Base-by-base conservation (phyloP, 495 filamentous ascomycete species). In the Talaromyces proteolyticus region DNA sequence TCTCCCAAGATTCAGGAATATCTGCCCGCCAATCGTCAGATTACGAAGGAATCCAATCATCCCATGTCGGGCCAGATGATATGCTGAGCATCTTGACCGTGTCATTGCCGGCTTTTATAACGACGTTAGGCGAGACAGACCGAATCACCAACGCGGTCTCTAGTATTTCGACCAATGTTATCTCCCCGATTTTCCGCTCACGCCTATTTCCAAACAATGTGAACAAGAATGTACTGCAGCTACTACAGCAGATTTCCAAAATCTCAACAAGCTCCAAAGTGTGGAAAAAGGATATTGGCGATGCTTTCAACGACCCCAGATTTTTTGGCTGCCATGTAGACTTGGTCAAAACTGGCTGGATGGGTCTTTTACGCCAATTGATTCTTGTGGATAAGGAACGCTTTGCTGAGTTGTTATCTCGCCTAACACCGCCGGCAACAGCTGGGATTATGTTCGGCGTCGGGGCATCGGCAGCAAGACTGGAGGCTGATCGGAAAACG, bases 371-470 rank as follows among this genome's bases (percentile, higher is more conserved):
- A 18, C 83, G 80, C 39, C 88, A 95, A 60, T 94, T 88, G 85
- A 74, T 82, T 14, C 65, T 92, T 14, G 78, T 75, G 16, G 93
- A 99, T 57, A 95, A 93, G 62, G 93, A 96, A 50, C 81, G 88
- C 17, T 79, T 99, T 64, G 69, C 82, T 1, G 94, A 97, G 49
- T 68, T 96, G 3, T 63, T 97, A 12, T 73, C 77, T 36, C 82
- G 90, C 21, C 74, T 97, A 29, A 82, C 87, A 5, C 78, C 91
- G 3, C 93, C 93, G 7, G 89, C 89, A 14, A 87, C 93, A n/a
- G 94, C 93, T 0, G 94, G 93, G 14, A 95, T 97, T 49, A 89
- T 99, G 63, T 99, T 99, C 54, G 93, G 93, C 19, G 93, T 99
- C 4, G 93, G 93, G 44, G 94, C 93, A 6, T 91, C 87, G 26